Percentiles rank a stretch among this genome's conserved stretches.
These are phyloP conservation scores for Nannochloris sp. DNA, from an alignment of 139 green algal species.

Conservation along the genomic window DNA sequence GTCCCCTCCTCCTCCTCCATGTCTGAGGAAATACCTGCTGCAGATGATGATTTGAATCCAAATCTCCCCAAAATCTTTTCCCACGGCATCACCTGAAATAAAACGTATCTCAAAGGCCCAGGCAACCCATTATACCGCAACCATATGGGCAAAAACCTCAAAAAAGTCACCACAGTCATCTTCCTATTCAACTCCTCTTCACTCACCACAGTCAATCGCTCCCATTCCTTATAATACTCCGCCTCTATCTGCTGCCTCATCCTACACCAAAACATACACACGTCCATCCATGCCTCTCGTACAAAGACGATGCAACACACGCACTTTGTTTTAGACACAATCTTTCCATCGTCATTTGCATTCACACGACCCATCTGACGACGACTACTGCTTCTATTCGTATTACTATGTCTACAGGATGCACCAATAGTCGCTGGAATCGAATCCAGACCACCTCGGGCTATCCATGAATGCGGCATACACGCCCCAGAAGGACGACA, in stretches of 20 bases:
- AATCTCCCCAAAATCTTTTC: no score
- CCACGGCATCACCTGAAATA: not conserved
- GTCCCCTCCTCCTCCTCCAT: not conserved
- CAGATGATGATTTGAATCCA: no score
- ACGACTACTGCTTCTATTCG: no score
- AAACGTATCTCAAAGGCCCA: conserved; percentile 18
- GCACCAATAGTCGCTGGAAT: no score
- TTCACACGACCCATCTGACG: no score
- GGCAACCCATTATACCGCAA: conserved; percentile 19
- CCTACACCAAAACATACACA: conserved; percentile 3
- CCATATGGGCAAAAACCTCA: conserved; percentile 11
- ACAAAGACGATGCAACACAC: not conserved
- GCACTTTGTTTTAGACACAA: no score
- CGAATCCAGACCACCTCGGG: no score
- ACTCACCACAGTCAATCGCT: conserved; percentile 6
- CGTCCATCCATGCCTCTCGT: not conserved
- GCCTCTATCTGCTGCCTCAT: conserved; percentile 16
- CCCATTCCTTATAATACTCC: conserved; percentile 22
- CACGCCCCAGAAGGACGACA: no score
- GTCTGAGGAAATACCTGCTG: no score
- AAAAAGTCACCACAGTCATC: conserved; percentile 9
- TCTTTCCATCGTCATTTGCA: no score
- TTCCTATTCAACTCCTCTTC: conserved; percentile 7
- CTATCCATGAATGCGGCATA: no score
- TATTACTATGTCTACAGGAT: no score